Conservation (phyloP, 495 filamentous ascomycete species). For the Aspergillus coremiiformis region DNA sequence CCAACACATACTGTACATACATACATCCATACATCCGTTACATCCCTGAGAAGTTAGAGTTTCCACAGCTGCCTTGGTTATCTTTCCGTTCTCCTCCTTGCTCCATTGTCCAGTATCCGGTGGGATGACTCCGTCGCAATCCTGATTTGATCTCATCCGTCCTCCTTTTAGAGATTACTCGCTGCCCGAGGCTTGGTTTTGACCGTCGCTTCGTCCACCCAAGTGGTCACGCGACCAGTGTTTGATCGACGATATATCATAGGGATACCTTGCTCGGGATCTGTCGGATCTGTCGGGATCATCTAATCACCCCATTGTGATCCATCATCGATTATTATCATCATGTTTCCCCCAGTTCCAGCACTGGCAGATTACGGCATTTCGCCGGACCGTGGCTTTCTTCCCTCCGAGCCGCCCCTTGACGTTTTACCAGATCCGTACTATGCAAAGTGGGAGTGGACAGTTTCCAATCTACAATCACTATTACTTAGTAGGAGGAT, state of each 20-base stretch:
- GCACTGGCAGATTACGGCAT: conserved; percentile 76
- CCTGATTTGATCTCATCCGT: background rate
- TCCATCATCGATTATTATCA: conserved; percentile 2
- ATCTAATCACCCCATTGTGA: background rate
- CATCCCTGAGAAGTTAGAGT: too few species aligned
- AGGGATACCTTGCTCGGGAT: background rate
- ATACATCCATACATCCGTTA: too few species aligned
- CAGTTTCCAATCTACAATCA: conserved; percentile 76
- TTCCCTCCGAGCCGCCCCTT: conserved; percentile 74
- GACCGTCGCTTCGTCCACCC: background rate
- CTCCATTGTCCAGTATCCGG: background rate
- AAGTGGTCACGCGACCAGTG: background rate
- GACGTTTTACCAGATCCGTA: conserved; percentile 75
- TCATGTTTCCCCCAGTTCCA: conserved; percentile 82
- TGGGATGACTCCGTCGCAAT: background rate
- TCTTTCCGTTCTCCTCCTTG: background rate
- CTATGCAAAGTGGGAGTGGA: conserved; percentile 87
- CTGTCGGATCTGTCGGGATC: background rate
- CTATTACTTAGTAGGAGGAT: conserved; percentile 78
- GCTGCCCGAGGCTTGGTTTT: background rate
- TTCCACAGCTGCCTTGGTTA: background rate
- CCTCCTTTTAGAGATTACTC: background rate
- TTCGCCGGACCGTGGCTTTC: conserved; percentile 79
- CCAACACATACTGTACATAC: too few species aligned
- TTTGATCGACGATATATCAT: background rate